phyloP scores from a whole-genome alignment of 139 green algal species.

The Chlorella sp. region DNA sequence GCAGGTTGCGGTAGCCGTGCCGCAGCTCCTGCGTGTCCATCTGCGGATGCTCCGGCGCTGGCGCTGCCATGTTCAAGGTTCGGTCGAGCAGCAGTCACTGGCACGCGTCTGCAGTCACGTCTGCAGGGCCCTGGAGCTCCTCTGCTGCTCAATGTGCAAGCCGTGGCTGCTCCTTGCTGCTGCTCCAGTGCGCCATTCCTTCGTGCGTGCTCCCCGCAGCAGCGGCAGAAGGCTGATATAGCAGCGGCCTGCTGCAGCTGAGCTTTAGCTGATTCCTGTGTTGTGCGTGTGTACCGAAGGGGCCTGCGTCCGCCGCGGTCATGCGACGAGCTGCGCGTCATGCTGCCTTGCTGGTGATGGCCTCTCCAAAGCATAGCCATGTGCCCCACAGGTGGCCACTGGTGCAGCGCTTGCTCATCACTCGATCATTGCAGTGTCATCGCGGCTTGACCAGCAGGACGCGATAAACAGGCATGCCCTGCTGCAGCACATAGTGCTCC shows the following conservation, averaged over 20 bases:
- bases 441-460: constrained; percentile 36
- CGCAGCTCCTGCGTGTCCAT: not conserved
- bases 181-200: not conserved
- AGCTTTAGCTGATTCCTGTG: too few species aligned
- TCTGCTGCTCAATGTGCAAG: not conserved
- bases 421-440: too few species aligned
- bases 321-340: too few species aligned
- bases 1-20: not conserved
- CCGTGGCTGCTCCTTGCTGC: too few species aligned
- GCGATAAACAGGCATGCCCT: constrained; percentile 31
- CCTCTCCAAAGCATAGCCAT: too few species aligned
- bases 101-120: not conserved
- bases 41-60: too few species aligned
- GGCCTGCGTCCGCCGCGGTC: too few species aligned
- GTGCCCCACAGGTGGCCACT: too few species aligned
- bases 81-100: not conserved
- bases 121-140: not conserved
- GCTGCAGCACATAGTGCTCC: constrained; percentile 40
- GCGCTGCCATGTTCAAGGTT: not conserved
- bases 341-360: too few species aligned
- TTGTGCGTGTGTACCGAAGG: too few species aligned
- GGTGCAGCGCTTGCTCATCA: too few species aligned
- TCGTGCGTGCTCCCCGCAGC: not conserved
- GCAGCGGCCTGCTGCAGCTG: not conserved
- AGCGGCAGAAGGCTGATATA: not conserved